These are phyloP conservation scores for Oryza longistaminata DNA, from an alignment of 176 grass and related monocot genomes.

Conservation along the genomic window DNA sequence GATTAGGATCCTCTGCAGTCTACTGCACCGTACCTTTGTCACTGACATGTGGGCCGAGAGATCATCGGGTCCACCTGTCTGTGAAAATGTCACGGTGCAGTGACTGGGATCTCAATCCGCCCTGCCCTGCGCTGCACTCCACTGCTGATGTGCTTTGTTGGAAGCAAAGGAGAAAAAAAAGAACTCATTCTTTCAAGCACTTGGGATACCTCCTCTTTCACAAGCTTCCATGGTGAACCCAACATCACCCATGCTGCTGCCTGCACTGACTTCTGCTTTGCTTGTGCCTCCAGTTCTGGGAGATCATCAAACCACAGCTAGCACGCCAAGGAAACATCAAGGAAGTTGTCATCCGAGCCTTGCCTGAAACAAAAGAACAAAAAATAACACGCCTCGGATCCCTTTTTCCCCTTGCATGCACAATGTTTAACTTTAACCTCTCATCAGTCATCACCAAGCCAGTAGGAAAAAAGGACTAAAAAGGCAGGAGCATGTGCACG, in stretches of 20 bases:
- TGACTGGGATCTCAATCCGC: too few relatives aligned
- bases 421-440: not conserved
- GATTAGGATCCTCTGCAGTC: too few relatives aligned
- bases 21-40: too few relatives aligned
- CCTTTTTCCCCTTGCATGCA: not conserved
- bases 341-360: not conserved
- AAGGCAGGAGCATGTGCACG: not conserved
- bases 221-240: not conserved
- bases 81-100: too few relatives aligned
- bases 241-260: not conserved
- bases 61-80: too few relatives aligned
- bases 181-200: not conserved
- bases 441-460: not conserved
- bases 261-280: not conserved
- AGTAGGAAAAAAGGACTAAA: not conserved
- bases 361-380: not conserved
- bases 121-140: too few relatives aligned
- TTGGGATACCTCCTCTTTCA: not conserved
- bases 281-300: not conserved
- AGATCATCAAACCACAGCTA: not conserved
- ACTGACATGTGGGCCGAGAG: too few relatives aligned
- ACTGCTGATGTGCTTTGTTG: too few relatives aligned
- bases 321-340: constrained; percentile 5
- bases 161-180: too few relatives aligned
- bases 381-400: constrained; percentile 27